These are phyloP conservation scores for Leucaena leucocephala DNA, from an alignment of 306 rosid genomes.

Conservation along the genomic window DNA sequence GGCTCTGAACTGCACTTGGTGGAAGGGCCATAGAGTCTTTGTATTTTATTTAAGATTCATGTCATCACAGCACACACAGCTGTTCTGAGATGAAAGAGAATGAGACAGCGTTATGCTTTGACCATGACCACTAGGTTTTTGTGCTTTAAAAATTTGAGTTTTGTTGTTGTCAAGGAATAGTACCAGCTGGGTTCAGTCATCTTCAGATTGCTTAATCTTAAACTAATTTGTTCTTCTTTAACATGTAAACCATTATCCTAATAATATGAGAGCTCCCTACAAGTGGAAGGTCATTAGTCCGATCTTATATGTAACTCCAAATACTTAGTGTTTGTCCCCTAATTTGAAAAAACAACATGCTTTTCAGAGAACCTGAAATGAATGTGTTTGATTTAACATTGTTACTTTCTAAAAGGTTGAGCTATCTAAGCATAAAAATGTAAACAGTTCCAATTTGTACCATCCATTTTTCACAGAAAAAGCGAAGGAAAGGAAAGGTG, in stretches of 20 bases:
- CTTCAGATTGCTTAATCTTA: not conserved
- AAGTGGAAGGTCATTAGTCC: too few relatives aligned
- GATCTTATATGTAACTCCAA: too few relatives aligned
- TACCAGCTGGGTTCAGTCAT: not conserved
- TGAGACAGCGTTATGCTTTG: conserved; percentile 36
- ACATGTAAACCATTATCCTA: not conserved
- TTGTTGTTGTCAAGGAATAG: conserved; percentile 23
- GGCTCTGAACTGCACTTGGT: conserved; percentile 41
- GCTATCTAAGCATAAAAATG: not conserved
- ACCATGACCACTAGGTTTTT: conserved; percentile 36
- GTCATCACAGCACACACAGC: conserved; percentile 42
- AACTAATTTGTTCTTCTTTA: not conserved
- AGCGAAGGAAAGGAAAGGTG: not conserved
- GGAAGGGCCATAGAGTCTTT: conserved; percentile 44
- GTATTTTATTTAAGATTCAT: conserved; percentile 43
- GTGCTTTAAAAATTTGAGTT: conserved; percentile 30
- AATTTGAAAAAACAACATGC: too few relatives aligned
- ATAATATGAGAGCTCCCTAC: too few relatives aligned
- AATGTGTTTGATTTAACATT: too few relatives aligned
- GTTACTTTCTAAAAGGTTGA: not conserved
- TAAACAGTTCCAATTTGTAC: not conserved
- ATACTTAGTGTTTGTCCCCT: too few relatives aligned
- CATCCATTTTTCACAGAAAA: not conserved
- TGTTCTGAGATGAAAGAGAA: conserved; percentile 39
- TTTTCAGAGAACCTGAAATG: not conserved